Percentiles rank a stretch among this genome's conserved stretches.
These are phyloP conservation scores for Gnetum montanum DNA, from an alignment of 75 land plant genomes.

Conservation along the genomic window DNA sequence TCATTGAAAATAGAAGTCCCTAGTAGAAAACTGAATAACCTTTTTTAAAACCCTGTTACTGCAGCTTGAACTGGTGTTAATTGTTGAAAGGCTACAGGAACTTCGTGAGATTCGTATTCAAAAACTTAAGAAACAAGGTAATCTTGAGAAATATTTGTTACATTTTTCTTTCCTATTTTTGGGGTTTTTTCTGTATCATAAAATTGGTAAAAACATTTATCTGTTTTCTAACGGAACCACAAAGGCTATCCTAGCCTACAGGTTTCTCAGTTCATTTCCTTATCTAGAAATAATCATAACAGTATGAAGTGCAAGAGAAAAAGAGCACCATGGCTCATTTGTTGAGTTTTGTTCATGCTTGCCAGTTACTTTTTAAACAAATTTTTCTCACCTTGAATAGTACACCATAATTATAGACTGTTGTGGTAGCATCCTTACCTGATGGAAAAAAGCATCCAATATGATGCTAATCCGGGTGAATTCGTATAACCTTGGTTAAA, in stretches of 20 bases:
- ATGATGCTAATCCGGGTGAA: not conserved
- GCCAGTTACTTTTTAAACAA: too few species aligned
- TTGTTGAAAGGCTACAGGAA: conserved; percentile 92
- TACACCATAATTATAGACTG: not conserved
- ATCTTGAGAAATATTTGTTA: not conserved
- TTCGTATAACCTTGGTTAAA: not conserved
- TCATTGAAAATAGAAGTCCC: too few species aligned
- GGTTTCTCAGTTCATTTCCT: not conserved
- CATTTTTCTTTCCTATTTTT: not conserved
- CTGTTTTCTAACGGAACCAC: not conserved
- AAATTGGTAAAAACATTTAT: conserved; percentile 4
- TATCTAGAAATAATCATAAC: not conserved
- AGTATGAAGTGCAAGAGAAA: not conserved
- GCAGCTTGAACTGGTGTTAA: conserved; percentile 85
- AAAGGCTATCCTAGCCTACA: not conserved
- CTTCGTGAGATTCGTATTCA: conserved; percentile 80
- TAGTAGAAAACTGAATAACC: too few species aligned
- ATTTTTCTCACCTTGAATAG: not conserved
- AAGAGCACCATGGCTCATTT: not conserved
- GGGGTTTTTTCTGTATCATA: not conserved
- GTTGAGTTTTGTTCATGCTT: too few species aligned
- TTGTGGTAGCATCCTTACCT: not conserved
- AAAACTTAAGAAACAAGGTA: conserved; percentile 94
- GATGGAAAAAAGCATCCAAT: not conserved
- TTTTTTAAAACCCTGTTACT: conserved; percentile 8